A percentile compares a stretch with the other conserved stretches of the same genome.
Conservation (phyloP, 352 stramenopile species). For the Phytophthora rubi region DNA sequence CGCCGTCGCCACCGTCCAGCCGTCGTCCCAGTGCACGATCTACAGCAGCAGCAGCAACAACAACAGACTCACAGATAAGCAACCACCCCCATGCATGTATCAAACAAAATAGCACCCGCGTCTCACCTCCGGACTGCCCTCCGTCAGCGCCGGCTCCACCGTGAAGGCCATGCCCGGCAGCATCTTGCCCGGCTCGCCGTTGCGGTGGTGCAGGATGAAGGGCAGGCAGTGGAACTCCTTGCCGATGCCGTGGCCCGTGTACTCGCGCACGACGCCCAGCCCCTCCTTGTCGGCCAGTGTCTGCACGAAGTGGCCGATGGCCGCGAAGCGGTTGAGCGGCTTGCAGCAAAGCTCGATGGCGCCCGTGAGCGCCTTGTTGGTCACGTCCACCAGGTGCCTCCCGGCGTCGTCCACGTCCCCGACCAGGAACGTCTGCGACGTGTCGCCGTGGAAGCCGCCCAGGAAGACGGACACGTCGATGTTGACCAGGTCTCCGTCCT, state of each 20-base stretch:
- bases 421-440: slow-evolving; percentile 96
- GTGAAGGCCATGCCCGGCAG: slow-evolving; percentile 98
- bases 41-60: slow-evolving; percentile 22
- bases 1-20: slow-evolving; percentile 96
- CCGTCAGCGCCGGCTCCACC: slow-evolving; percentile 97
- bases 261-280: slow-evolving; percentile 91
- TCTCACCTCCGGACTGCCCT: slow-evolving; percentile 86
- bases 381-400: slow-evolving; percentile 90
- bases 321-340: slow-evolving; percentile 93
- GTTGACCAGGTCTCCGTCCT: slow-evolving; percentile 96
- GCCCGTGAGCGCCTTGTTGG: slow-evolving; percentile 81
- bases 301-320: slow-evolving; percentile 95
- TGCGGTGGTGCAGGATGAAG: slow-evolving; percentile 94
- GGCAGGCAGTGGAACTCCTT: slow-evolving; percentile 95
- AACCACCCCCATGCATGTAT: too few species aligned
- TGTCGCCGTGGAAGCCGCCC: slow-evolving; percentile 97
- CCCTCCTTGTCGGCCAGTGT: slow-evolving; percentile 80
- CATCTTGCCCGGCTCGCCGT: slow-evolving; percentile 83
- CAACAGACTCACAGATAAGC: slow-evolving; percentile 2
- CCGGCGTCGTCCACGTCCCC: slow-evolving; percentile 90
- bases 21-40: slow-evolving; percentile 94
- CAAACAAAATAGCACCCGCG: too few species aligned
- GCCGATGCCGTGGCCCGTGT: slow-evolving; percentile 97
- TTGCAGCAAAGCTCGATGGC: slow-evolving; percentile 92
- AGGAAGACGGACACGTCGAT: slow-evolving; percentile 97